These are phyloP conservation scores for Chaetomium tenue DNA, from an alignment of 495 filamentous ascomycete species.

Conservation along the genomic window DNA sequence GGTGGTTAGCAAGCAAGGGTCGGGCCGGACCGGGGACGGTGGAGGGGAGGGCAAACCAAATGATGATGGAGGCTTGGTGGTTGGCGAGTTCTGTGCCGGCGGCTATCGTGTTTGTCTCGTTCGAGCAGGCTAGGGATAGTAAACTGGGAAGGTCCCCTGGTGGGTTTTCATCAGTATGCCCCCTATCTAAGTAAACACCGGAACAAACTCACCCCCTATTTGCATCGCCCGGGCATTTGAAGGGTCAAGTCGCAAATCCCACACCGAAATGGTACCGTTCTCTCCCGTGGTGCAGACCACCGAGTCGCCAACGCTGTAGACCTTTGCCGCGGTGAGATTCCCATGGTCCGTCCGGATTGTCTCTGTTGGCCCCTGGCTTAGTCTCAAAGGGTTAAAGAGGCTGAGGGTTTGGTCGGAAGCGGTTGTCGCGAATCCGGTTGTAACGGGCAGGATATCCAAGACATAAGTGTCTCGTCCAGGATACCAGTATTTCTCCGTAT, in stretches of 20 bases:
- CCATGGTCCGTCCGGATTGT: constrained; percentile 49
- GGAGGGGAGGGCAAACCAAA: constrained; percentile 58
- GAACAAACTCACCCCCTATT: constrained; percentile 46
- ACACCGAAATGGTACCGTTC: constrained; percentile 58
- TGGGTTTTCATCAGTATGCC: constrained; percentile 31
- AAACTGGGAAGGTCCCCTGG: constrained; percentile 43
- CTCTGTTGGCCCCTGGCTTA: constrained; percentile 43
- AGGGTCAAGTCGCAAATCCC: constrained; percentile 53
- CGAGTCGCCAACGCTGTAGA: constrained; percentile 41
- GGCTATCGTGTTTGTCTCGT: constrained; percentile 58
- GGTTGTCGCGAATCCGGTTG: constrained; percentile 47
- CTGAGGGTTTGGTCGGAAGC: constrained; percentile 57
- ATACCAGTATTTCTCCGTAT: constrained; percentile 45
- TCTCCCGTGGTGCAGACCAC: constrained; percentile 60
- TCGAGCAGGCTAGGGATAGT: constrained; percentile 66
- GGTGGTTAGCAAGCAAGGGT: constrained; percentile 10
- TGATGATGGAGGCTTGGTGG: constrained; percentile 65
- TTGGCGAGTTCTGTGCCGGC: constrained; percentile 78
- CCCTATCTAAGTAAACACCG: constrained; percentile 30
- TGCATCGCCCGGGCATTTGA: constrained; percentile 35
- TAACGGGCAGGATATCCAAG: constrained; percentile 49
- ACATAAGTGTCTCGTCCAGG: constrained; percentile 49
- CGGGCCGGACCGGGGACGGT: neutral
- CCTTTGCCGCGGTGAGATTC: constrained; percentile 57
- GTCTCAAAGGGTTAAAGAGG: constrained; percentile 50